A percentile compares a stretch with the other conserved stretches of the same genome.
phyloP scores from a whole-genome alignment of 148 eudicot genomes.

The Chenopodium suecicum region DNA sequence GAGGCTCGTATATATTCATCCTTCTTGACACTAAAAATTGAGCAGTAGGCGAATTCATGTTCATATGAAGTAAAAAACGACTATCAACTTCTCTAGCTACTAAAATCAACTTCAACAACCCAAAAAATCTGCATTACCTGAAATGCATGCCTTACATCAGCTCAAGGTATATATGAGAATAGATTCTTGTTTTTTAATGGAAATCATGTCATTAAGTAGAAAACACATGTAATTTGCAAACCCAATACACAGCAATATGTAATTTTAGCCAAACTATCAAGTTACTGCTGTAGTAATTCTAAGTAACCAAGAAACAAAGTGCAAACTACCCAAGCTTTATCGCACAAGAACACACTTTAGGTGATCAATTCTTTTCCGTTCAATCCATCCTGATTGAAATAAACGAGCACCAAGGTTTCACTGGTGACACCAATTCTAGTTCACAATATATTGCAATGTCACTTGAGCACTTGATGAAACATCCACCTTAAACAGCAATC shows the following conservation, averaged over 20 bases:
- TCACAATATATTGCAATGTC: not conserved
- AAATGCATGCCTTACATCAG: conserved; percentile 9
- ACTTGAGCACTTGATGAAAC: not conserved
- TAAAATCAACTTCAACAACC: conserved; percentile 17
- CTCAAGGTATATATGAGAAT: not conserved
- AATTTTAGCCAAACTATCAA: not conserved
- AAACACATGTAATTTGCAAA: not conserved
- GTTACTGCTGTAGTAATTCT: not conserved
- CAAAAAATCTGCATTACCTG: conserved; percentile 6
- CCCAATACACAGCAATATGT: not conserved
- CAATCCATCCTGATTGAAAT: not conserved
- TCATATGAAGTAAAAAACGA: conserved; percentile 17
- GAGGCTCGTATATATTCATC: conserved; percentile 81
- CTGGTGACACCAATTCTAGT: not conserved
- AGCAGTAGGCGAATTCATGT: conserved; percentile 66
- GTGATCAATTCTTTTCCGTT: not conserved
- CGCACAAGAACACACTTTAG: not conserved
- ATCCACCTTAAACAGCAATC: not conserved
- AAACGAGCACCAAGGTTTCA: not conserved
- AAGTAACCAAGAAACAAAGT: not conserved
- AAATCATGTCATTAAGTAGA: not conserved
- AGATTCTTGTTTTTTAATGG: not conserved
- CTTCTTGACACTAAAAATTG: conserved; percentile 68
- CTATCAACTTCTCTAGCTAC: conserved; percentile 21
- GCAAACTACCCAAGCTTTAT: not conserved